These are phyloP conservation scores for Cryptosporidium felis DNA, from an alignment of 169 alveolate genomes.

Conservation along the genomic window DNA sequence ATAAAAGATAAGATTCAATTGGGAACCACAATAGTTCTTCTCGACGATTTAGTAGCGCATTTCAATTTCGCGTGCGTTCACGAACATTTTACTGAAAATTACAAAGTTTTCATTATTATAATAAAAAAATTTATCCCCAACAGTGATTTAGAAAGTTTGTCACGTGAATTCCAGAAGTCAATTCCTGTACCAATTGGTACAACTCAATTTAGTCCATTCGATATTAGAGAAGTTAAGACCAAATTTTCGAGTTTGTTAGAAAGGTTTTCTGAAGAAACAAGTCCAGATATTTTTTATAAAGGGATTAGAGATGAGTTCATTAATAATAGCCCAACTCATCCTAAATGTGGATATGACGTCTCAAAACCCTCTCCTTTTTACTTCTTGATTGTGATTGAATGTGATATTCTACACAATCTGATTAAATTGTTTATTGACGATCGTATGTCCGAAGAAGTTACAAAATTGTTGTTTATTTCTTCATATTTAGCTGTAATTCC, in stretches of 20 bases:
- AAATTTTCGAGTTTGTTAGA: conserved; percentile 18
- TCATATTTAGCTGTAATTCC: conserved; percentile 45
- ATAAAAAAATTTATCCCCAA: conserved; percentile 34
- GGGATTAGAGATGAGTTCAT: conserved; percentile 51
- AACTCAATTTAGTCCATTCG: conserved; percentile 48
- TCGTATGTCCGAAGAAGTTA: conserved; percentile 51
- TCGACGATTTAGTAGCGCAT: conserved; percentile 54
- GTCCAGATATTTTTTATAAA: conserved; percentile 34
- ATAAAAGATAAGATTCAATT: conserved; percentile 8
- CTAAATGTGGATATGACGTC: conserved; percentile 64
- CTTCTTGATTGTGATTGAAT: conserved; percentile 28
- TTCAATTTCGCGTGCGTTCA: conserved; percentile 56
- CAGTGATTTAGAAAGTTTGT: neutral
- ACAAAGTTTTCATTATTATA: conserved; percentile 24
- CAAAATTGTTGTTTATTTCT: neutral
- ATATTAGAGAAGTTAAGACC: conserved; percentile 32
- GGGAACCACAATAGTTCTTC: conserved; percentile 34
- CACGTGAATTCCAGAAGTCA: conserved; percentile 49
- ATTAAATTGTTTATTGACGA: conserved; percentile 55
- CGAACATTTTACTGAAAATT: conserved; percentile 57
- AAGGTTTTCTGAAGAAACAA: conserved; percentile 6
- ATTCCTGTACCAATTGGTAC: conserved; percentile 69
- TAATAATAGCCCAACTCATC: conserved; percentile 38
- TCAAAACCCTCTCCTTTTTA: conserved; percentile 53
- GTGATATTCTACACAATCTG: conserved; percentile 30